A percentile compares a stretch with the other conserved stretches of the same genome.
Evolutionary conservation across 148 eudicot species (phyloP).

Genomic region (Amaranthus hypochondriacus): DNA sequence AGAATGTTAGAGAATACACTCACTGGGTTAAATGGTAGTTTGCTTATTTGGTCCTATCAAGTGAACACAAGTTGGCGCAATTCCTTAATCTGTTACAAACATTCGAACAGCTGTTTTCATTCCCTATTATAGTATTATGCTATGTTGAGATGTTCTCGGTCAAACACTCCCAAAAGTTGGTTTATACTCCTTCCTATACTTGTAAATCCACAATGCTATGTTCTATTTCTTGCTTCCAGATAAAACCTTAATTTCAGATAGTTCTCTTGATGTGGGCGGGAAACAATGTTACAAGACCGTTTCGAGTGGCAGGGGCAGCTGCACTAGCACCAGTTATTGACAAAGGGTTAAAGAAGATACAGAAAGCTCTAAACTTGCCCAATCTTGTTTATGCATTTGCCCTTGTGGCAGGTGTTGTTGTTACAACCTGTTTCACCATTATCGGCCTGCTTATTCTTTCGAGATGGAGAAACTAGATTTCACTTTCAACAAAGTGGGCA

Average conservation of each 20-base stretch:
- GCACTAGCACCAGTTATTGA: constrained; percentile 56
- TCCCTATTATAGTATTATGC: too few species aligned
- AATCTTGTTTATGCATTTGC: constrained; percentile 42
- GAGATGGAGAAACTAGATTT: constrained; percentile 40
- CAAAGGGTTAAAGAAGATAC: constrained; percentile 43
- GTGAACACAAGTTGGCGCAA: too few species aligned
- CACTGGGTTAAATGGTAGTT: too few species aligned
- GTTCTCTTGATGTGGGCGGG: constrained; percentile 62
- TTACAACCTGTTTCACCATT: constrained; percentile 30
- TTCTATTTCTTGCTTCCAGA: background rate
- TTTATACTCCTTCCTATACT: too few species aligned
- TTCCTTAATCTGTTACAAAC: too few species aligned
- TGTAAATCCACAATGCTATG: too few species aligned
- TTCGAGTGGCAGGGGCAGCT: constrained; percentile 66
- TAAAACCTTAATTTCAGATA: constrained; percentile 29
- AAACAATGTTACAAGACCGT: constrained; percentile 60
- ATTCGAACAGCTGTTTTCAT: too few species aligned
- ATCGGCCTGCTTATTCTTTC: constrained; percentile 42
- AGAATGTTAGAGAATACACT: too few species aligned
- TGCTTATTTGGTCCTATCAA: too few species aligned
- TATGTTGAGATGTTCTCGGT: too few species aligned
- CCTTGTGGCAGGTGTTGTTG: constrained; percentile 39
- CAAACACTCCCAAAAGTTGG: too few species aligned
- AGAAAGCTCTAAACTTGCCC: constrained; percentile 39
- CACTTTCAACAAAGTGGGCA: background rate